phyloP scores from a whole-genome alignment of 805 yeast species.

The Monosporozyma aerobia region DNA sequence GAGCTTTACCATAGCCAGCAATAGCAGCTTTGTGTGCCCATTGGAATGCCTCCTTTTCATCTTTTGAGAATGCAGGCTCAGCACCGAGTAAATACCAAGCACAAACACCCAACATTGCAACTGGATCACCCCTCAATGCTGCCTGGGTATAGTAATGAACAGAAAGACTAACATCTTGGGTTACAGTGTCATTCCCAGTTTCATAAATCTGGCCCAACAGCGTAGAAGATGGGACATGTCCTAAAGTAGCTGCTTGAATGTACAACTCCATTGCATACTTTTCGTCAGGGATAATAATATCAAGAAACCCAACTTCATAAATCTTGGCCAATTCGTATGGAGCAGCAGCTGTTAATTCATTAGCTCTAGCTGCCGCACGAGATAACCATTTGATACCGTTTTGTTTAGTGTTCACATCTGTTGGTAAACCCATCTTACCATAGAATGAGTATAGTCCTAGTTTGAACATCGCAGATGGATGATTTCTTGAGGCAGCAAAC shows the following conservation, averaged over 20 bases:
- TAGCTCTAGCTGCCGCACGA: constrained; percentile 78
- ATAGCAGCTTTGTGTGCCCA: constrained; percentile 90
- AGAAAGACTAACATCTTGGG: constrained; percentile 72
- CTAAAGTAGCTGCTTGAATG: constrained; percentile 81
- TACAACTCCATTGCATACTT: constrained; percentile 80
- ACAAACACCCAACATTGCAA: constrained; percentile 85
- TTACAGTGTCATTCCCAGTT: constrained; percentile 53
- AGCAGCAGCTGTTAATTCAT: constrained; percentile 80
- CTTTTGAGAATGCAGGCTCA: constrained; percentile 69
- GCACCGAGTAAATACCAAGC: constrained; percentile 96
- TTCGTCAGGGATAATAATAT: constrained; percentile 74
- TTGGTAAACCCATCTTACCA: constrained; percentile 71
- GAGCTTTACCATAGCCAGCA: constrained; percentile 69
- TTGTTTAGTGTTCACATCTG: constrained; percentile 60
- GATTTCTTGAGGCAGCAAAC: constrained; percentile 83
- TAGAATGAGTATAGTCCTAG: constrained; percentile 81
- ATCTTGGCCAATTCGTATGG: constrained; percentile 88
- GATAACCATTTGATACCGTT: constrained; percentile 89
- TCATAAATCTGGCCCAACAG: constrained; percentile 80
- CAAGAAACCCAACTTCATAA: constrained; percentile 74
- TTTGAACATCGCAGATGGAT: constrained; percentile 95
- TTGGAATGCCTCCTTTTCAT: constrained; percentile 79
- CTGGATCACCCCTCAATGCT: constrained; percentile 79
- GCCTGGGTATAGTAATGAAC: constrained; percentile 91
- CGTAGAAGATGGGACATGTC: constrained; percentile 73